Evolutionary conservation across 202 grass and related monocot species (phyloP).

Genomic region (Panicum virgatum): DNA sequence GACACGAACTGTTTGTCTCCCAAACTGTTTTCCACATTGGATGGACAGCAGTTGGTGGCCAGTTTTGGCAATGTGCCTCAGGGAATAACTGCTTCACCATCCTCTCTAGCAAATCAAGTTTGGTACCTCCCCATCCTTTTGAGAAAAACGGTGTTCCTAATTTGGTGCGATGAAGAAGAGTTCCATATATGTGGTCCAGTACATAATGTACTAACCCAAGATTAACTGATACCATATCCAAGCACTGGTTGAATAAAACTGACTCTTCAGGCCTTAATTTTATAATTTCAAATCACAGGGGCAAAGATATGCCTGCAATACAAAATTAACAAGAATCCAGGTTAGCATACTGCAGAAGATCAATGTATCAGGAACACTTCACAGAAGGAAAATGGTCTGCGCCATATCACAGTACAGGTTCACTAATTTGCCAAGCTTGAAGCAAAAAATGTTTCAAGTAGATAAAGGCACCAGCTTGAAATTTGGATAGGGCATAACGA

Average conservation of each 20-base stretch:
- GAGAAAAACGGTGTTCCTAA: constrained; percentile 95
- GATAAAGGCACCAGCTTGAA: background rate
- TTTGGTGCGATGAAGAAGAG: constrained; percentile 74
- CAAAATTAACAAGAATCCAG: constrained; percentile 3
- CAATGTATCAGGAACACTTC: background rate
- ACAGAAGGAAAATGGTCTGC: background rate
- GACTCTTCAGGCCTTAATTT: background rate
- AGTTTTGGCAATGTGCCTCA: constrained; percentile 50
- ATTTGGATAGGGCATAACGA: background rate
- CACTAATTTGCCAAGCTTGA: background rate
- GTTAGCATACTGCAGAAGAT: background rate
- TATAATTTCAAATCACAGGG: background rate
- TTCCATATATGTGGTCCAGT: constrained; percentile 87
- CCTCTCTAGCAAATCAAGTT: constrained; percentile 79
- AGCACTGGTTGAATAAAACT: background rate
- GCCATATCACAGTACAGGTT: background rate
- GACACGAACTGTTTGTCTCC: constrained; percentile 78
- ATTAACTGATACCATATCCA: constrained; percentile 90
- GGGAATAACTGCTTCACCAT: constrained; percentile 96
- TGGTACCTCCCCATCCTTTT: constrained; percentile 87
- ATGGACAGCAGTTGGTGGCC: constrained; percentile 68
- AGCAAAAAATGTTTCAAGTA: background rate
- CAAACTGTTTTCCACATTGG: constrained; percentile 80
- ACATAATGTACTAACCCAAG: constrained; percentile 80
- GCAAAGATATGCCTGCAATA: constrained; percentile 13